These are phyloP conservation scores for Talaromyces piceae DNA, from an alignment of 2,329 filamentous ascomycete species.

Conservation along the genomic window DNA sequence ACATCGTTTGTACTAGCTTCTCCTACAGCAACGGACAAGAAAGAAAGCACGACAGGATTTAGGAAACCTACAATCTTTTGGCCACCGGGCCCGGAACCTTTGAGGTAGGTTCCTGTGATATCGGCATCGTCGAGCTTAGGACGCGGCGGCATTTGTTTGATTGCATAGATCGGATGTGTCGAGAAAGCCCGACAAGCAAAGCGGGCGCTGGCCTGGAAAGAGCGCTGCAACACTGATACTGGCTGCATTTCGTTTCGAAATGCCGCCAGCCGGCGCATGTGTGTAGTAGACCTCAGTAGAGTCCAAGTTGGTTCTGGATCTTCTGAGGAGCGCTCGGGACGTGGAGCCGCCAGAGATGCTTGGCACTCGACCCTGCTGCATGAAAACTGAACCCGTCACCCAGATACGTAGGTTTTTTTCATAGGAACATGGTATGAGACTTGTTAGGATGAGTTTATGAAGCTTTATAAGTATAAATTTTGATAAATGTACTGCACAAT, in stretches of 20 bases:
- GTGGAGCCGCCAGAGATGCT: not conserved
- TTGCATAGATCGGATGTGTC: not conserved
- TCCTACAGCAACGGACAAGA: too few species aligned
- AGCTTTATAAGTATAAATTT: too few species aligned
- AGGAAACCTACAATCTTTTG: slow-evolving; percentile 80
- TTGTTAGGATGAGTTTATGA: too few species aligned
- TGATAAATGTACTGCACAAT: too few species aligned
- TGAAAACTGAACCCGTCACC: too few species aligned
- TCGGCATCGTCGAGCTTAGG: slow-evolving; percentile 69
- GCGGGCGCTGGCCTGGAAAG: not conserved
- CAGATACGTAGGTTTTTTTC: too few species aligned
- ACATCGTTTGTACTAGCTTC: too few species aligned
- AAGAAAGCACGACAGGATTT: too few species aligned
- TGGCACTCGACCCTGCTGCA: not conserved
- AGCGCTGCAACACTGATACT: not conserved
- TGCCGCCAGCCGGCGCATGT: not conserved
- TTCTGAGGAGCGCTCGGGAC: not conserved
- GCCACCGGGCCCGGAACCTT: slow-evolving; percentile 84
- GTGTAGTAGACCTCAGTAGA: not conserved
- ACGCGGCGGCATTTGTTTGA: slow-evolving; percentile 65
- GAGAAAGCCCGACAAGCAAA: slow-evolving; percentile 2
- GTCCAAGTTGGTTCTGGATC: not conserved
- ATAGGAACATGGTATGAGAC: too few species aligned
- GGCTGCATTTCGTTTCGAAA: not conserved
- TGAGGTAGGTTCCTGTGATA: slow-evolving; percentile 77